Percentiles rank a stretch among this genome's conserved stretches.
Evolutionary conservation across 1,284 basidiomycete genomes (phyloP).

Genomic region (Ceratobasidium sp.): DNA sequence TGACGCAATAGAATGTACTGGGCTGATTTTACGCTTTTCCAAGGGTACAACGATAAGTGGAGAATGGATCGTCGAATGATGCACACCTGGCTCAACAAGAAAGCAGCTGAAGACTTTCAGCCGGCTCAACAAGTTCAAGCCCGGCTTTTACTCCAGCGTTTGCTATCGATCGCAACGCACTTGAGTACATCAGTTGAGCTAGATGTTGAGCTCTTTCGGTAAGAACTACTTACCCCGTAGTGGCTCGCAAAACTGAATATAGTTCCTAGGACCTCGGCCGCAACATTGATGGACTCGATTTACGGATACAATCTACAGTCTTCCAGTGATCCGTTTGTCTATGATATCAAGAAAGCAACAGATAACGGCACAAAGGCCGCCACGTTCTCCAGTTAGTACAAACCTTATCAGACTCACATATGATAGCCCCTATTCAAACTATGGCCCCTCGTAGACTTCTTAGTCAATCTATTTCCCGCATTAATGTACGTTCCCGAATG

Average conservation of each 20-base stretch:
- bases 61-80: conserved; percentile 53
- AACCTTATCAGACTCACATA: not conserved
- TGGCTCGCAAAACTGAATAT: not conserved
- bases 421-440: not conserved
- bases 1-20: conserved; percentile 13
- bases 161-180: conserved; percentile 8
- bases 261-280: not conserved
- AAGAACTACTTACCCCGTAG: not conserved
- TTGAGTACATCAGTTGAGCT: not conserved
- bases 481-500: conserved; percentile 40
- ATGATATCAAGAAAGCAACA: conserved; percentile 1
- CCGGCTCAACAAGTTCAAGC: conserved; percentile 48
- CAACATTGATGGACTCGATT: not conserved
- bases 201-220: conserved; percentile 11
- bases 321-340: conserved; percentile 2
- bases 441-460: not conserved
- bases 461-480: conserved; percentile 29
- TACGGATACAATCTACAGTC: conserved; percentile 24
- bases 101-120: conserved; percentile 46
- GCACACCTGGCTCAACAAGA: conserved; percentile 54
- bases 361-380: conserved; percentile 14
- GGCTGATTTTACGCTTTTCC: not conserved
- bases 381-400: not conserved
- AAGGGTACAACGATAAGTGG: conserved; percentile 48
- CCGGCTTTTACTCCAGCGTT: conserved; percentile 6